Evolutionary conservation across 495 filamentous ascomycete genomes (phyloP).

Genomic region (Hyphodiscus hymeniophilus): DNA sequence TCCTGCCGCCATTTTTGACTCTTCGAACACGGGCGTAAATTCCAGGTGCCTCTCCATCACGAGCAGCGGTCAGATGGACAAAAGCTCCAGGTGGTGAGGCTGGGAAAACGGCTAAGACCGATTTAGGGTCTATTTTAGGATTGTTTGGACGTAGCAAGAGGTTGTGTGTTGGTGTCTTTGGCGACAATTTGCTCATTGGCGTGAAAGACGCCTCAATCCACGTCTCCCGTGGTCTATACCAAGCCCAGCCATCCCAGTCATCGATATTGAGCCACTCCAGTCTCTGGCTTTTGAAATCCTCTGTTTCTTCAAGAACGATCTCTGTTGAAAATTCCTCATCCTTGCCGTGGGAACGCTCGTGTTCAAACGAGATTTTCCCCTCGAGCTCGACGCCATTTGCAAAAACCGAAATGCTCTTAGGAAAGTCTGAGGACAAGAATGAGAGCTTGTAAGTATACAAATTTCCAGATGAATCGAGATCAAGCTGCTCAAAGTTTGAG

Average conservation of each 20-base stretch:
- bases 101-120: slow-evolving; percentile 3
- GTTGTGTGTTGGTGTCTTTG: slow-evolving; percentile 3
- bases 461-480: neutral
- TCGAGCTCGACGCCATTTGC: slow-evolving; percentile 1
- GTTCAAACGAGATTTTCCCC: slow-evolving; percentile 3
- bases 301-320: slow-evolving; percentile 1
- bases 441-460: slow-evolving; percentile 1
- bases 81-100: slow-evolving; percentile 2
- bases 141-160: slow-evolving; percentile 2
- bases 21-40: slow-evolving; percentile 5
- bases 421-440: neutral
- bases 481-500: slow-evolving; percentile 1
- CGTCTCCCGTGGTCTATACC: slow-evolving; percentile 6
- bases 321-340: slow-evolving; percentile 6
- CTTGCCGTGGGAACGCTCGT: neutral
- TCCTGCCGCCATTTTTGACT: neutral
- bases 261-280: slow-evolving; percentile 5
- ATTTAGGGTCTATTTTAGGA: neutral
- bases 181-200: slow-evolving; percentile 2
- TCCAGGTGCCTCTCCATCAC: slow-evolving; percentile 3
- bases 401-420: slow-evolving; percentile 1
- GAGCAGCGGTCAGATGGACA: slow-evolving; percentile 1
- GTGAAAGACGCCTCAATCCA: slow-evolving; percentile 7
- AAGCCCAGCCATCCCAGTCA: slow-evolving; percentile 9
- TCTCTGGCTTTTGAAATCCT: slow-evolving; percentile 6